A percentile compares a stretch with the other conserved stretches of the same genome.
Evolutionary conservation across 176 grass and related monocot species (phyloP).

Genomic region (Pontederia paniculata): DNA sequence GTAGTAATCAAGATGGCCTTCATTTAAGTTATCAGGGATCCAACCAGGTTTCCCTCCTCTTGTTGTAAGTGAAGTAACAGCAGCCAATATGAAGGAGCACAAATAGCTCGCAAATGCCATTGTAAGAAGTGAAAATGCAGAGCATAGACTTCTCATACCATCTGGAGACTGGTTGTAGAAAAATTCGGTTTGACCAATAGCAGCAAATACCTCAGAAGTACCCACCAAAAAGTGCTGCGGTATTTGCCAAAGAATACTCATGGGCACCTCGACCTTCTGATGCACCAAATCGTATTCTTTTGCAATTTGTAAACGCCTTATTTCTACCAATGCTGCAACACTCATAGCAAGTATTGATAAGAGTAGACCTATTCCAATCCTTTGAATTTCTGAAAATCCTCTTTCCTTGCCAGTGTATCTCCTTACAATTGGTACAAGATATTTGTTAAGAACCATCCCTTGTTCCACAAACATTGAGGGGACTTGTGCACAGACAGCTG

Average conservation of each 20-base stretch:
- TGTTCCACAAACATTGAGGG: constrained; percentile 85
- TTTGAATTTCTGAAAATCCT: constrained; percentile 69
- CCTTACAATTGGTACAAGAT: constrained; percentile 45
- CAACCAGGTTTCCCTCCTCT: constrained; percentile 4
- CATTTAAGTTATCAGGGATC: constrained; percentile 9
- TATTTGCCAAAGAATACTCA: constrained; percentile 88
- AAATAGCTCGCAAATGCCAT: constrained; percentile 49
- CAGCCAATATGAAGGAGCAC: constrained; percentile 54
- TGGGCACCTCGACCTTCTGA: constrained; percentile 41
- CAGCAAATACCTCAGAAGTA: constrained; percentile 61
- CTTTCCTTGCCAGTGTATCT: constrained; percentile 52
- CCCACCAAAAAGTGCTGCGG: constrained; percentile 67
- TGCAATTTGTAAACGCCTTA: constrained; percentile 49
- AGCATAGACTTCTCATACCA: constrained; percentile 76
- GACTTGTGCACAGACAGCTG: constrained; percentile 63
- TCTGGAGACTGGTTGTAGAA: constrained; percentile 68
- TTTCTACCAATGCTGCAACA: constrained; percentile 60
- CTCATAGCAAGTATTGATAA: constrained; percentile 62
- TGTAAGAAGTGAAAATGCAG: constrained; percentile 53
- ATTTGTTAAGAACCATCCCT: constrained; percentile 78
- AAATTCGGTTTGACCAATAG: constrained; percentile 66
- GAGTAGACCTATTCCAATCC: constrained; percentile 66
- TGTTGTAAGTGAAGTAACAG: constrained; percentile 53
- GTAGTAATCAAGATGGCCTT: constrained; percentile 82
- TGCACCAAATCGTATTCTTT: constrained; percentile 35